A percentile compares a stretch with the other conserved stretches of the same genome.
Evolutionary conservation across 106 monocot species (phyloP).

Genomic region (Dioscorea dumetorum): DNA sequence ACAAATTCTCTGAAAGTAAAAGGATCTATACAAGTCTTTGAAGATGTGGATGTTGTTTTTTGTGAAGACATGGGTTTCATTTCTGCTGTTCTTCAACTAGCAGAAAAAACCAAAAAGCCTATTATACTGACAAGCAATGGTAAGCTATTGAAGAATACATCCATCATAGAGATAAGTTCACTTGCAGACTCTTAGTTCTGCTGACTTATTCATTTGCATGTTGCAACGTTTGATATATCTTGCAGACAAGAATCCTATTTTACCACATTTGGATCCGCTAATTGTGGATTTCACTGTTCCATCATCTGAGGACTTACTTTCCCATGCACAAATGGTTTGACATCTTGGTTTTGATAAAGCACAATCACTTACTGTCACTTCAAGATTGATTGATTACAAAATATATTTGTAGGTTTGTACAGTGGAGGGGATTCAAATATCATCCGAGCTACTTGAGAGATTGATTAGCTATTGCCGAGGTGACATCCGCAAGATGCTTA

Average conservation of each 20-base stretch:
- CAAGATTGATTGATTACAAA: conserved; percentile 2
- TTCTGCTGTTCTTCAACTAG: conserved; percentile 75
- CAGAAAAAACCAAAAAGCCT: conserved; percentile 78
- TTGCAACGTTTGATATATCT: conserved; percentile 1
- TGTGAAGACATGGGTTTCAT: conserved; percentile 90
- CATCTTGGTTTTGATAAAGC: background rate
- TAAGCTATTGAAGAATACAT: conserved; percentile 22
- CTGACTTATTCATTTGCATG: background rate
- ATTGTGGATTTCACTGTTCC: conserved; percentile 63
- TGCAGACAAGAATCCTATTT: conserved; percentile 61
- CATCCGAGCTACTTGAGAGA: conserved; percentile 36
- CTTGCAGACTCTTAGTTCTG: background rate
- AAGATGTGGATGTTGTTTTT: conserved; percentile 92
- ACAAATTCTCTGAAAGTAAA: conserved; percentile 32
- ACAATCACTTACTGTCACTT: background rate
- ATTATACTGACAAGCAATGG: conserved; percentile 94
- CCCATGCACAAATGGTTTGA: conserved; percentile 45
- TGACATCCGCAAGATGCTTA: conserved; percentile 80
- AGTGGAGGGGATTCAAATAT: conserved; percentile 45
- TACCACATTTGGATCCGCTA: conserved; percentile 51
- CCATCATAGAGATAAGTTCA: background rate
- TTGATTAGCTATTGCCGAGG: conserved; percentile 51
- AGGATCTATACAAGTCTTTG: conserved; percentile 82
- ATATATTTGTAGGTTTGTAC: conserved; percentile 55
- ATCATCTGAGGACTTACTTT: conserved; percentile 62